These are phyloP conservation scores for Syzygium malaccense DNA, from an alignment of 441 rosid genomes.

Conservation along the genomic window DNA sequence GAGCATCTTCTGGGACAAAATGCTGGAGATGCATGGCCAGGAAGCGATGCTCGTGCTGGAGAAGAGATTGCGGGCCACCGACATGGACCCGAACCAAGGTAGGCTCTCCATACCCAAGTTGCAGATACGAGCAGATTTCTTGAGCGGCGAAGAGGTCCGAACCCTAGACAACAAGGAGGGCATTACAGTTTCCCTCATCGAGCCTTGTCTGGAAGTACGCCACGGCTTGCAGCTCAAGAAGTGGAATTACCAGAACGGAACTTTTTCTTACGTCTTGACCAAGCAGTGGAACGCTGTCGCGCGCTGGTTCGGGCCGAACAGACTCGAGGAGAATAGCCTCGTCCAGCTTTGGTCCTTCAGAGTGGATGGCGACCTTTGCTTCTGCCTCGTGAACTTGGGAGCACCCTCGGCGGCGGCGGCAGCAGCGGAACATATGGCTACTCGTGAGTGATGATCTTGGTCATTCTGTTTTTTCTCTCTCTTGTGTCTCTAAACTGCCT, in stretches of 20 bases:
- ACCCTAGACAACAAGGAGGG: background rate
- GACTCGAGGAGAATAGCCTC: fast-evolving
- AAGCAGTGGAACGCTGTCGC: no score
- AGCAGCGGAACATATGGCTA: no score
- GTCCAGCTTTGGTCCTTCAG: background rate
- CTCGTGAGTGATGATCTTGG: no score
- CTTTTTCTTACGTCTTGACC: no score
- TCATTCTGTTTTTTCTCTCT: background rate
- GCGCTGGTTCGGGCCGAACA: fast-evolving
- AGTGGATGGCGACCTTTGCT: fast-evolving
- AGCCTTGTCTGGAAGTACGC: no score
- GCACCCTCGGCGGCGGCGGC: no score
- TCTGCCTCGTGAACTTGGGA: background rate
- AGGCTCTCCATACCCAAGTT: background rate
- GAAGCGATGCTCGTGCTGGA: background rate
- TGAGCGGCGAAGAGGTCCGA: fast-evolving
- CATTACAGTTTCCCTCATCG: no score
- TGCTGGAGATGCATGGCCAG: background rate
- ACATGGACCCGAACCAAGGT: background rate
- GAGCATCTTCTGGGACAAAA: fast-evolving
- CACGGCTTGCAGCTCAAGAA: no score
- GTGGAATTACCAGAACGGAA: no score
- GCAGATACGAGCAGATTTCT: background rate
- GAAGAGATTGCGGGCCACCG: fast-evolving
- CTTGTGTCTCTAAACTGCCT: background rate